phyloP scores from a whole-genome alignment of 2,329 filamentous ascomycete species.

The Colletotrichum sp. region DNA sequence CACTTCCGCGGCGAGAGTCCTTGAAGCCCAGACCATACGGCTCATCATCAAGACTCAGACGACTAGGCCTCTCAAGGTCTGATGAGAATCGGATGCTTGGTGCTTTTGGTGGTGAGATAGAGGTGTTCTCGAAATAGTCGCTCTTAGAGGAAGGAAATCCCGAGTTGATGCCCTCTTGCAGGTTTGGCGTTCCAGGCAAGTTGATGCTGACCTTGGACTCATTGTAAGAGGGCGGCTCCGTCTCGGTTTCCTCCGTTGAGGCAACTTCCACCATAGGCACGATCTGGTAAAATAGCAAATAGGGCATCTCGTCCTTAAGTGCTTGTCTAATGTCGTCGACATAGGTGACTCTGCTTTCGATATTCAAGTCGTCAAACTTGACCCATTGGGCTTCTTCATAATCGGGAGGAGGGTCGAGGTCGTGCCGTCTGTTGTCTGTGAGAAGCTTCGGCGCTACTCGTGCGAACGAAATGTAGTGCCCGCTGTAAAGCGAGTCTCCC shows the following conservation, averaged over 20 bases:
- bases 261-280: conserved; percentile 80
- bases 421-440: conserved; percentile 63
- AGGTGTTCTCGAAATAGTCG: conserved; percentile 50
- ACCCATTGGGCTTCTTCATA: conserved; percentile 84
- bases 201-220: conserved; percentile 52
- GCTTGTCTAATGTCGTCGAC: conserved; percentile 81
- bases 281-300: conserved; percentile 94
- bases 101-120: conserved; percentile 39
- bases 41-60: conserved; percentile 51
- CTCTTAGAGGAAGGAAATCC: conserved; percentile 37
- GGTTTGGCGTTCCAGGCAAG: conserved; percentile 28
- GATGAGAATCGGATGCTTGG: conserved; percentile 61
- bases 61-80: conserved; percentile 54
- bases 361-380: conserved; percentile 84
- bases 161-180: conserved; percentile 28
- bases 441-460: conserved; percentile 71
- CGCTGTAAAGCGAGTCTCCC: conserved; percentile 82
- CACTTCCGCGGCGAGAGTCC: conserved; percentile 55
- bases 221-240: conserved; percentile 64
- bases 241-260: conserved; percentile 51
- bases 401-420: conserved; percentile 63
- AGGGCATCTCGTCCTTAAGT: conserved; percentile 86
- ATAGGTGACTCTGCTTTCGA: conserved; percentile 71
- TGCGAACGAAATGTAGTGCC: conserved; percentile 89
- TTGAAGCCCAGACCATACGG: conserved; percentile 35